Percentiles rank a stretch among this genome's conserved stretches.
Conservation (phyloP, 2,329 filamentous ascomycete species). For the Camillea tinctor region DNA sequence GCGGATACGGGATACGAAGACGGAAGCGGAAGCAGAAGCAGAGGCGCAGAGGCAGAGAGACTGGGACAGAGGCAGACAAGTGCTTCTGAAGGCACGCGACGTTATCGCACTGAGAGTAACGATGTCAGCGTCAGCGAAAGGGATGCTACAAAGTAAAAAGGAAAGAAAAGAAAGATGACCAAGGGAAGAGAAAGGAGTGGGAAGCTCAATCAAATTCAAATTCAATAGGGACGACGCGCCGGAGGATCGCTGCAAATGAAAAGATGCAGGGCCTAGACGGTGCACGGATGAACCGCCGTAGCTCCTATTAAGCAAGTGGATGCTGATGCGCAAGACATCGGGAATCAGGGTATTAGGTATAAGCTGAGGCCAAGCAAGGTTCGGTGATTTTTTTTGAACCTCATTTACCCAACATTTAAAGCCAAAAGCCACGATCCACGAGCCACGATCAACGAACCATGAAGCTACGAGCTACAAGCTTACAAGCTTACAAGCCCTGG, state of each 20-base stretch:
- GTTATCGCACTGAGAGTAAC: not conserved
- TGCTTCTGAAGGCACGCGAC: not conserved
- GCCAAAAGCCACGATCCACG: too few species aligned
- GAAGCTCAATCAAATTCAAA: not conserved
- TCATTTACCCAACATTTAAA: not conserved
- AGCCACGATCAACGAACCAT: too few species aligned
- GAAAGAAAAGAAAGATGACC: not conserved
- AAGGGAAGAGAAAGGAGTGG: not conserved
- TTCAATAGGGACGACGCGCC: not conserved
- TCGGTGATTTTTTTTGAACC: not conserved
- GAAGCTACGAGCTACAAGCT: too few species aligned
- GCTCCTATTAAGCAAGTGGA: not conserved
- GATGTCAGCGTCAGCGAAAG: not conserved
- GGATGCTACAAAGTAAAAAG: not conserved
- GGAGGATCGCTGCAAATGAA: not conserved
- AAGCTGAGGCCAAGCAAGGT: not conserved
- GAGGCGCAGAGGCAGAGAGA: too few species aligned
- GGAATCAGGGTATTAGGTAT: not conserved
- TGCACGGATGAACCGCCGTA: slow-evolving; percentile 2
- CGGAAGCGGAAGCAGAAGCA: too few species aligned
- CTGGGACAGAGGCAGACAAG: not conserved
- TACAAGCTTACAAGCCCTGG: too few species aligned
- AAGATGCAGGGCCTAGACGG: not conserved
- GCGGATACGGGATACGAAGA: too few species aligned
- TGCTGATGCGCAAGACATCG: not conserved